phyloP scores from a whole-genome alignment of 2,329 filamentous ascomycete genomes.

The Cladosporium velox region DNA sequence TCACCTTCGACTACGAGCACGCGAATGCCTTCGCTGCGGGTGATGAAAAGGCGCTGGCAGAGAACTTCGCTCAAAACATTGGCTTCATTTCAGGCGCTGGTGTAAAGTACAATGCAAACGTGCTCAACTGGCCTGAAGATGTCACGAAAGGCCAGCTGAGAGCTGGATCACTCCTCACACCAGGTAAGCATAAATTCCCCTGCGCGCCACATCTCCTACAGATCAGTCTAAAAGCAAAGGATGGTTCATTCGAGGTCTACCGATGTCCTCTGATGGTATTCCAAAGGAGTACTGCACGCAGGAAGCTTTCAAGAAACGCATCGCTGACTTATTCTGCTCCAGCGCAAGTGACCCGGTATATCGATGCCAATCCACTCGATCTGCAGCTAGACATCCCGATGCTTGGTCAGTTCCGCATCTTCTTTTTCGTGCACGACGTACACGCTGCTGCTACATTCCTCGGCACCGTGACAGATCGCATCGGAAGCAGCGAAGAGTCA shows the following conservation, averaged over 20 bases:
- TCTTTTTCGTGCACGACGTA: slow-evolving; percentile 68
- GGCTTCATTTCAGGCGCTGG: slow-evolving; percentile 74
- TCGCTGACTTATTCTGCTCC: background rate
- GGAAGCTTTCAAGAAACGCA: background rate
- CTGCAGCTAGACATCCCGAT: slow-evolving; percentile 77
- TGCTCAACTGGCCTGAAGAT: slow-evolving; percentile 52
- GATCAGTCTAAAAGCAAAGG: background rate
- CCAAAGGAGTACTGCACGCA: background rate
- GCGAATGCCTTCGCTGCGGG: slow-evolving; percentile 59
- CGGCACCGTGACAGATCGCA: slow-evolving; percentile 57
- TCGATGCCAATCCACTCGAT: slow-evolving; percentile 77
- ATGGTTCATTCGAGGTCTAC: background rate
- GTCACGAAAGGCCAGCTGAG: background rate
- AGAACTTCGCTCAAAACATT: slow-evolving; percentile 70
- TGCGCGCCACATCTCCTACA: background rate
- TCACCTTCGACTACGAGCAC: slow-evolving; percentile 51
- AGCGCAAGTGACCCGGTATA: slow-evolving; percentile 67
- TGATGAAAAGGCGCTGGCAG: slow-evolving; percentile 63
- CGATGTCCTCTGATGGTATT: background rate
- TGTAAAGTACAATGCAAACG: slow-evolving; percentile 65
- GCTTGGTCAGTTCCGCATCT: slow-evolving; percentile 75
- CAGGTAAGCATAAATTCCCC: slow-evolving; percentile 44
- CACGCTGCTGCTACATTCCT: slow-evolving; percentile 60
- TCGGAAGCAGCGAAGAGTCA: slow-evolving; percentile 56
- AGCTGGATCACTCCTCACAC: slow-evolving; percentile 56